Evolutionary conservation across 148 eudicot genomes (phyloP), one percentile per base, ranked within the genome.

Genomic region (Nepenthes mirabilis): DNA sequence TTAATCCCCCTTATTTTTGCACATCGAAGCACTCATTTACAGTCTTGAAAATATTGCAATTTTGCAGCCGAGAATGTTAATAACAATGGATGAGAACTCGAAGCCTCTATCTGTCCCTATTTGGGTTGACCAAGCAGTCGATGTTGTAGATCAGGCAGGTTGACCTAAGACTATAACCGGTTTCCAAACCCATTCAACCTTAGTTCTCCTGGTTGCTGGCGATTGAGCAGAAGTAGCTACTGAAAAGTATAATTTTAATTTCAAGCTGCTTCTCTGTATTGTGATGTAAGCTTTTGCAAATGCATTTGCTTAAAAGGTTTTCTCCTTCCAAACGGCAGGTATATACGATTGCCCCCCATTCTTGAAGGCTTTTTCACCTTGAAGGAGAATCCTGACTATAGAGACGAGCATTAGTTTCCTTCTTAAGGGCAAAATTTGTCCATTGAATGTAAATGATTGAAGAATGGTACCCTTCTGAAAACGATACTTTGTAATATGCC

Each of bases 191-290:
- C 91, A 82, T 75, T 80, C 95, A 33, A 93, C 98, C 62, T 95
- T 96, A 0, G 96, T 86, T 61, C 91, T 93, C 59, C 83, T 93
- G 35, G 74, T 95, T 65, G 96, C 91, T 36, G 96, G 98, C 33
- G 96, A 93, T 56, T 68, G 98, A 71, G 98, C 98, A 4, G 98
- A 88, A 74, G 91, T 93, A 33, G 98, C 95, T n/a, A 88, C 96
- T 1, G 96, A 93, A 35, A 93, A 93, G 98, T 93, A 80, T 23
- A 23, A 10, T 55, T 34, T 14, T 10, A 34, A 11, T 33, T 56
- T 55, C 9, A 40, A 36, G 34, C 11, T 52, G 12, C 12, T 13
- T 8, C 6, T 37, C 1, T 59, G 34, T 5, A 9, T 23, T 11
- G 11, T 10, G 70, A 68, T 52, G 60, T 3, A 1, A 33, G 35